phyloP scores from a whole-genome alignment of 2,329 filamentous ascomycete genomes.

The Nemania sp. region DNA sequence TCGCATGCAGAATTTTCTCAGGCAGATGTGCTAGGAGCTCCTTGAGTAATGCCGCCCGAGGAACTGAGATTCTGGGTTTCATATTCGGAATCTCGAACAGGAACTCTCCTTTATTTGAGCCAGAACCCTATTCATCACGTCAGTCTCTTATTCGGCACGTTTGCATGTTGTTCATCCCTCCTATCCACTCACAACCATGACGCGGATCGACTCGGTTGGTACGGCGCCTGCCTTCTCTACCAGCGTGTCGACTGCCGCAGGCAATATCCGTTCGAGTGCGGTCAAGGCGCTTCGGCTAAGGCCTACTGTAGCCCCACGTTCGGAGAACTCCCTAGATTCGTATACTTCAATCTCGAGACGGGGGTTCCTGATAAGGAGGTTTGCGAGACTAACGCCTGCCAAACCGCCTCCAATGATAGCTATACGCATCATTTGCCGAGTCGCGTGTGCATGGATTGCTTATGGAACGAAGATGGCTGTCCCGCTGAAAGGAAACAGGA shows the following conservation, averaged over 20 bases:
- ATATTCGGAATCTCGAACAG: constrained; percentile 14
- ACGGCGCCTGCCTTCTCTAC: constrained; percentile 23
- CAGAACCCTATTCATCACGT: constrained; percentile 11
- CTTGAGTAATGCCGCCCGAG: constrained; percentile 22
- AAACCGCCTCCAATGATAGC: constrained; percentile 25
- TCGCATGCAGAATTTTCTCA: constrained; percentile 22
- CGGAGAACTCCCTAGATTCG: constrained; percentile 26
- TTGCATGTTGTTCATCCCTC: background rate
- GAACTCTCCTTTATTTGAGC: constrained; percentile 1
- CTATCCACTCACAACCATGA: constrained; percentile 19
- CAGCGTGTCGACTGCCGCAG: constrained; percentile 11
- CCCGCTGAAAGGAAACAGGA: no score
- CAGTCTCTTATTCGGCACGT: background rate
- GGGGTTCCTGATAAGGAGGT: constrained; percentile 17
- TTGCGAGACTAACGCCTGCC: constrained; percentile 23
- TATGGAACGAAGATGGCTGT: no score
- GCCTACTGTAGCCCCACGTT: constrained; percentile 24
- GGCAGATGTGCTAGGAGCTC: constrained; percentile 24
- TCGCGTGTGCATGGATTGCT: background rate
- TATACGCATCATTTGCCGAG: constrained; percentile 5
- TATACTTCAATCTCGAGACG: constrained; percentile 18
- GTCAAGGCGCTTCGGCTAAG: constrained; percentile 18
- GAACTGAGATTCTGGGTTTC: constrained; percentile 18
- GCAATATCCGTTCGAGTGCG: constrained; percentile 12
- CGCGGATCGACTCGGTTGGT: constrained; percentile 12